Evolutionary conservation across 23 red algal species (phyloP).

Genomic region (Agarophyton chilense): DNA sequence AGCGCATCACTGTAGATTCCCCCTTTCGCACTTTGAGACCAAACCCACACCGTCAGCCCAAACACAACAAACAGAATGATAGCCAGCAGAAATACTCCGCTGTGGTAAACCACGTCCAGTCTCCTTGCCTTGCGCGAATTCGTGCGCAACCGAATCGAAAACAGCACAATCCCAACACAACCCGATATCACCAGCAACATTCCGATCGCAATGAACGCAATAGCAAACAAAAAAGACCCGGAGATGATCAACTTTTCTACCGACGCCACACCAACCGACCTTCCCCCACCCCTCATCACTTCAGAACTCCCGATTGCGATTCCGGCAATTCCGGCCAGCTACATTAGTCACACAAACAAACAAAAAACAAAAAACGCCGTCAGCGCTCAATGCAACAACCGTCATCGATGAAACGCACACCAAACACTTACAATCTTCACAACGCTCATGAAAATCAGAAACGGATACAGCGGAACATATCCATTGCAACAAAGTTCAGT

Average conservation of each 20-base stretch:
- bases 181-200: slow-evolving; percentile 18
- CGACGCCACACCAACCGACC: slow-evolving; percentile 1
- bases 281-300: neutral
- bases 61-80: slow-evolving; percentile 30
- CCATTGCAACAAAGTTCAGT: slow-evolving; percentile 48
- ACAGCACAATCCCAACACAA: neutral
- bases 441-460: slow-evolving; percentile 9
- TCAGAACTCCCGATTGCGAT: neutral
- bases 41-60: neutral
- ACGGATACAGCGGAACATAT: slow-evolving; percentile 9
- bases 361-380: neutral
- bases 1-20: neutral
- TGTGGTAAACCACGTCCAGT: slow-evolving; percentile 27
- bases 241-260: neutral
- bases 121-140: neutral
- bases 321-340: neutral
- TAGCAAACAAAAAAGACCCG: slow-evolving; percentile 14
- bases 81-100: slow-evolving; percentile 7
- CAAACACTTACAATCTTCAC: slow-evolving; percentile 37
- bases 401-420: neutral
- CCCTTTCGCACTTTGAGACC: slow-evolving; percentile 3
- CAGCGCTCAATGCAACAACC: neutral
- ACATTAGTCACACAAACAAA: too few species aligned
- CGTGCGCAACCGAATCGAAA: neutral
- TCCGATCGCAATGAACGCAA: slow-evolving; percentile 6